These are phyloP conservation scores for Sonneratia caseolaris DNA, from an alignment of 345 rosid genomes.

Conservation along the genomic window DNA sequence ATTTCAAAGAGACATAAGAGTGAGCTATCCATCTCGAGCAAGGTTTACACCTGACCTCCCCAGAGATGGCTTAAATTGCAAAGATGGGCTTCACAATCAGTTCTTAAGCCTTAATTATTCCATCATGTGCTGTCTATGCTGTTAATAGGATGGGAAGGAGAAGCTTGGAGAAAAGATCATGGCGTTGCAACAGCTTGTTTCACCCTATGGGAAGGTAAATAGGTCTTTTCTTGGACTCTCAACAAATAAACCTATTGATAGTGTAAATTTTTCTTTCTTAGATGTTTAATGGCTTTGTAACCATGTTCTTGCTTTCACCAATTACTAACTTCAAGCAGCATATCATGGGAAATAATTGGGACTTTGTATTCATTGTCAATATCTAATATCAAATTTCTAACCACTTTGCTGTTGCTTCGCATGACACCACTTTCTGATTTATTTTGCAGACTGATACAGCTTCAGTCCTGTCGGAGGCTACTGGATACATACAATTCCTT, in stretches of 20 bases:
- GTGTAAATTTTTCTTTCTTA: background rate
- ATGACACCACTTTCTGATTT: conserved; percentile 4
- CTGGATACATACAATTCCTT: conserved; percentile 82
- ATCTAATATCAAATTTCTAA: background rate
- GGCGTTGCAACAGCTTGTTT: conserved; percentile 89
- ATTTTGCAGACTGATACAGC: conserved; percentile 87
- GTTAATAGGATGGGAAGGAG: conserved; percentile 68
- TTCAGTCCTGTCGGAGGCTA: conserved; percentile 77
- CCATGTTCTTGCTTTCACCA: background rate
- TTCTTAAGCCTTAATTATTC: background rate
- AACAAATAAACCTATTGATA: background rate
- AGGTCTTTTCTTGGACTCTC: background rate
- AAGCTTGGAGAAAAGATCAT: conserved; percentile 77
- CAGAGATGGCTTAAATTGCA: background rate
- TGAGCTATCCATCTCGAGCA: conserved; percentile 54
- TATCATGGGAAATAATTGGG: background rate
- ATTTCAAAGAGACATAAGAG: conserved; percentile 70
- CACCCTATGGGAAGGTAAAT: conserved; percentile 90
- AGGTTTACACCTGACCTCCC: conserved; percentile 31
- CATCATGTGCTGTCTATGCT: background rate
- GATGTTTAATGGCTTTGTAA: background rate
- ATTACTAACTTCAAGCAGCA: background rate
- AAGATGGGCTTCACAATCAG: background rate
- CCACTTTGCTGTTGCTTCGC: background rate
- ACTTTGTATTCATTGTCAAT: background rate